Base-by-base conservation (phyloP, 2,329 filamentous ascomycete species). In the Claviceps spartinae region DNA sequence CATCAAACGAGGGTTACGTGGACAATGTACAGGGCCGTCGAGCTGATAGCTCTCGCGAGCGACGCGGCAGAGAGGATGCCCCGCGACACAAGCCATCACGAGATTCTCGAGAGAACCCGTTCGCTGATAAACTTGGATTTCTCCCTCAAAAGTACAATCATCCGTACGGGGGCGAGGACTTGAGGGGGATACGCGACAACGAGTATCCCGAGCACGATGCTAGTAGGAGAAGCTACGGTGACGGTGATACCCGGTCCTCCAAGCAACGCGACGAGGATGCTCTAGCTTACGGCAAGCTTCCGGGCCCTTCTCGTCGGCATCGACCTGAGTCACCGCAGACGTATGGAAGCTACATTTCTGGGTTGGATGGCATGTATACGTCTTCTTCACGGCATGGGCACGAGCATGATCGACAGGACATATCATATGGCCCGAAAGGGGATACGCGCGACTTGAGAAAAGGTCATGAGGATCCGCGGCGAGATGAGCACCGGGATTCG, bases 281-380 rank as follows among this genome's bases (percentile, higher is more conserved):
- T 52, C 63, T 79, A 9, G 75, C 75, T 3, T 80, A 80, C 55
- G 77, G 77, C 34, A 62, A 62, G 26, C 61, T 60, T 14, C 55
- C 64, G 2, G 53, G 53, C 6, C 52, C 59, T 36, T 59, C 62
- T 43, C 59, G 58, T n/a, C 58, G 59, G 4, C 57, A 59, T n/a
- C 52, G 52, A 8, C 43, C 55, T 18, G 53, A 57, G n/a, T 57
- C 58, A 36, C 56, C 52, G 11, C 54, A 30, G 30, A 62, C 63
- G 5, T 67, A 63, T 30, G 63, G 61, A 14, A 63, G 56, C 50
- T 62, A 63, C 50, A 55, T 62, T 5, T 55, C 63, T 5, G 54
- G 46, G 11, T 58, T 61, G 13, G 50, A 48, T 16, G 18, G 37
- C n/a, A 53, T 48, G 9, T 57, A 61, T 44, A 58, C 54, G 49